Conservation (phyloP, 176 grass and related monocot genomes). For the Ampelocalamus luodianensis region DNA sequence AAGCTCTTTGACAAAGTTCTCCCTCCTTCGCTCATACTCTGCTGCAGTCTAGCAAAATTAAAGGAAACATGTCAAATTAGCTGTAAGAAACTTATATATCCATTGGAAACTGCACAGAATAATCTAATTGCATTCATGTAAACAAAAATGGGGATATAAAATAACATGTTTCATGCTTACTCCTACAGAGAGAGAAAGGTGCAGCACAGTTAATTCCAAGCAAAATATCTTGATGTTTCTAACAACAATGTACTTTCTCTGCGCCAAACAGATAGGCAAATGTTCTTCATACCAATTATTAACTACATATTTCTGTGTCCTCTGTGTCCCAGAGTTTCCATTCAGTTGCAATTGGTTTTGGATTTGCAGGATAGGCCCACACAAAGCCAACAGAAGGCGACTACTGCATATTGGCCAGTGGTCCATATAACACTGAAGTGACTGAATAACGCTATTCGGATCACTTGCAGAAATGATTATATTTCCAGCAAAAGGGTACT, state of each 20-base stretch:
- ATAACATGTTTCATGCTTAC: background rate
- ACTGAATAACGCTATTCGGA: background rate
- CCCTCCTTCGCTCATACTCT: slow-evolving; percentile 84
- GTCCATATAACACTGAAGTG: slow-evolving; percentile 23
- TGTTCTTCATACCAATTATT: background rate
- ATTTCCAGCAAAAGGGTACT: slow-evolving; percentile 26
- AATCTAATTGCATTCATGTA: background rate
- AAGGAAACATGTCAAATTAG: slow-evolving; percentile 39
- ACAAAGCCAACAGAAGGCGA: slow-evolving; percentile 35
- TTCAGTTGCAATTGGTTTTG: background rate
- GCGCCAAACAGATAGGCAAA: slow-evolving; percentile 16
- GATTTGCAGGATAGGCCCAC: slow-evolving; percentile 11
- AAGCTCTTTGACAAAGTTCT: slow-evolving; percentile 94
- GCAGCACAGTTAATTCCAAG: background rate
- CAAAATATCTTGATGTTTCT: background rate
- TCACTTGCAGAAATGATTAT: background rate
- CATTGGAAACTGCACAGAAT: slow-evolving; percentile 7
- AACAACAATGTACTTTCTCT: slow-evolving; percentile 39
- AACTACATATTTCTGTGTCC: slow-evolving; percentile 1
- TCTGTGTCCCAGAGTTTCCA: background rate
- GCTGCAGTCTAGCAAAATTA: slow-evolving; percentile 71
- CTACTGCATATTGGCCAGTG: slow-evolving; percentile 4
- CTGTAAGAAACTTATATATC: background rate
- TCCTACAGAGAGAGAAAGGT: slow-evolving; percentile 1
- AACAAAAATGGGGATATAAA: slow-evolving; percentile 9